Base-by-base conservation (phyloP, 805 yeast genomes). In the Saturnispora quitensis region DNA sequence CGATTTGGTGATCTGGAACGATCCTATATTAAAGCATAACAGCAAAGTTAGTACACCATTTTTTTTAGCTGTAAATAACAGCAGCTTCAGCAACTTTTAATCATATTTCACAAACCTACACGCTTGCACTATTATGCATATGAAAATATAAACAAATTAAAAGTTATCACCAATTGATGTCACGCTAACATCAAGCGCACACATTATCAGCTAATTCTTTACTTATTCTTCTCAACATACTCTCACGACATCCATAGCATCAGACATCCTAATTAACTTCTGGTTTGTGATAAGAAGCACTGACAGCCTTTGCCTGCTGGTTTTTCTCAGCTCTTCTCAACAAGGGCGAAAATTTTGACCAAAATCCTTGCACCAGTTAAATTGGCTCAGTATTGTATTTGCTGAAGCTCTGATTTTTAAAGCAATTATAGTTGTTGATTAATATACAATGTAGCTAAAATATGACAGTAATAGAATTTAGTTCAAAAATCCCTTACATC, bases 401-500 rank as follows among this genome's bases (percentile, higher is more conserved):
- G 34, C 13, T 13, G 15, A 31, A 8, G 9, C 28, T 25, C 9
- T 25, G 28, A 31, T 13, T 31, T 31, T 31, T 9, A 31, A 3
- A 13, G 15, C 13, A 31, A 10, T 12, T 22, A 8, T 12, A 17
- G 31, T 10, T 15, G 7, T 20, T 47, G 15, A 24, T 44, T 20
- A 27, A 6, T 44, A 44, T 44, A 44, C 34, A 44, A 10, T 17
- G 35, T 34, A 28, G 15, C 18, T 46, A 46, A n/a, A 38, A 10
- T 38, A 8, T 24, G 15, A 25, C 45, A 43, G 12, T 43, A 20
- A 7, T 18, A 13, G 17, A 28, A 40, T 9, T 47, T 62, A 90
- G 64, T 91, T 91, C 60, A 91, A 73, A 63, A 79, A 91, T 0
- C 97, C 98, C 66, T 89, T 89, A 69, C 99, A 93, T 0, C 86